Evolutionary conservation across 2,329 filamentous ascomycete species (phyloP), one percentile per base, ranked within the genome.

Genomic region (Colletotrichum sp.): DNA sequence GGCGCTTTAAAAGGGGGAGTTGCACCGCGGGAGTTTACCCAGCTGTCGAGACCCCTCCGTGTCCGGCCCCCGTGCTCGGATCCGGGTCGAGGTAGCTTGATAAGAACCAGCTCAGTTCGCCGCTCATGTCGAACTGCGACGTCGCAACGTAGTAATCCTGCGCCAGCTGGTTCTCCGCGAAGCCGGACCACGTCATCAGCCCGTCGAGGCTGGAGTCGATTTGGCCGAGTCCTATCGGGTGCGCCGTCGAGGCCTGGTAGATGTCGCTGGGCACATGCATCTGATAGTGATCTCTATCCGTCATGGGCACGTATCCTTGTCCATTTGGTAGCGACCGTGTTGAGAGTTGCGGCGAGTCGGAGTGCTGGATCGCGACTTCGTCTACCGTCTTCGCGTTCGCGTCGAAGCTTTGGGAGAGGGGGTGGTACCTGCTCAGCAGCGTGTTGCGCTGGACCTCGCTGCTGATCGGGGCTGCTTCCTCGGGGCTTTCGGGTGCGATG

Each of bases 91-190:
- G 59, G 18, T 72, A 72, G 18, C 70, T 68, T 1, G 70, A 72
- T 9, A 69, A 18, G 13, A 72, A 72, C 70, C 66, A 72, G 21
- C 66, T 72, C 3, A 72, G 29, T 36, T 72, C 70, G 47, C 66
- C 70, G 18, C 66, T 65, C 66, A 72, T 69, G 29, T 69, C 70
- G 12, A 69, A 72, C 21, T 72, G 70, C 21, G 70, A 69, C 6
- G 70, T 66, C 6, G 70, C 66, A 4, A 72, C 66, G 18, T 64
- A 69, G 66, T 72, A 72, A 5, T 64, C 66, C 12, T 61, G 66
- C 4, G 59, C 70, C 6, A 69, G 59, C 29, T 69, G 70, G 24
- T 69, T 72, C 36, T 69, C 70, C 6, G 58, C 66, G 21, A 69
- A 72, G 16, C 70, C 66, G 1, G 58, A 65, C 66, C 66, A 72